These are phyloP conservation scores for Cutaneotrichosporon sp. DNA, from an alignment of 1,284 basidiomycete genomes.

Conservation along the genomic window DNA sequence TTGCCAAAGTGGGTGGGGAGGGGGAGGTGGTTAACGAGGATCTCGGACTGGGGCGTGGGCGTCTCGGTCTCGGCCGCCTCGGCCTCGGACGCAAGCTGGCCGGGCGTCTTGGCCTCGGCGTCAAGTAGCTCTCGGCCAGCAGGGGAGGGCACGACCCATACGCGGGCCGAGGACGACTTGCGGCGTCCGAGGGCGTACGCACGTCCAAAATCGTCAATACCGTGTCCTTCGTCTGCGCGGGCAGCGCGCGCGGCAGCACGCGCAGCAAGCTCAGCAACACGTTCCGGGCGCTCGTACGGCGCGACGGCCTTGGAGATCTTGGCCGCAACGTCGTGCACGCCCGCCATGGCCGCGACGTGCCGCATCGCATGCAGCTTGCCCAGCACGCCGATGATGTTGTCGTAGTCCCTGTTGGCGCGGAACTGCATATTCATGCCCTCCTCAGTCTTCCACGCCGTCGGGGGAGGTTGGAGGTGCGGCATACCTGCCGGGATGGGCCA, in stretches of 20 bases:
- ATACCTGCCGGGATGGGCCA: constrained; percentile 70
- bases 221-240: constrained; percentile 30
- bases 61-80: neutral
- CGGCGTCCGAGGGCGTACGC: constrained; percentile 77
- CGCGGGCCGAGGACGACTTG: constrained; percentile 79
- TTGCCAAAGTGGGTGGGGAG: constrained; percentile 72
- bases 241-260: neutral
- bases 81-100: constrained; percentile 1
- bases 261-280: neutral
- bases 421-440: constrained; percentile 60
- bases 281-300: constrained; percentile 57
- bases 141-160: constrained; percentile 85
- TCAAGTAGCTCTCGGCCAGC: constrained; percentile 13
- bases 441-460: constrained; percentile 62
- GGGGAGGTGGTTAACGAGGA: constrained; percentile 80
- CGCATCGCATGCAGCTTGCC: constrained; percentile 68
- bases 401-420: constrained; percentile 68
- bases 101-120: neutral
- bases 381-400: constrained; percentile 61
- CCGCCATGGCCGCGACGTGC: constrained; percentile 62
- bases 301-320: constrained; percentile 57
- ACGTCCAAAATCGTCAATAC: constrained; percentile 67
- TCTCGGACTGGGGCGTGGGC: constrained; percentile 52
- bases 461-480: constrained; percentile 56
- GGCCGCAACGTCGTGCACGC: constrained; percentile 57